Evolutionary conservation across 257 asterid species (phyloP).

Genomic region (Petunia secreta): DNA sequence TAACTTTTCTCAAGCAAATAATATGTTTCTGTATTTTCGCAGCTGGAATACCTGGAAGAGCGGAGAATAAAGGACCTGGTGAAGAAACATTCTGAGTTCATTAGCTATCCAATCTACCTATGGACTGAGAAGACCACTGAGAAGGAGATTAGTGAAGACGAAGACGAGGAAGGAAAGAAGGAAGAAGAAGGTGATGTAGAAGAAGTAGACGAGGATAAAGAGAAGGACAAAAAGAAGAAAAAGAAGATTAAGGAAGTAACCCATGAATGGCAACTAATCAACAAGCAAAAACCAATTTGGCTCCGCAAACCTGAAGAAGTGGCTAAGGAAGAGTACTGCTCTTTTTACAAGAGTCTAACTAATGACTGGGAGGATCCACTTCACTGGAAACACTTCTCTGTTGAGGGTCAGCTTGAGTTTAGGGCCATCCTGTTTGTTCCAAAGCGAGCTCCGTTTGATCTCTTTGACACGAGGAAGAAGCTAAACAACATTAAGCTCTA

Average conservation of each 20-base stretch:
- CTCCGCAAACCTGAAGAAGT: conserved; percentile 19
- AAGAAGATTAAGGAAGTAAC: conserved; percentile 32
- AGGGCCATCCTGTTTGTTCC: conserved; percentile 31
- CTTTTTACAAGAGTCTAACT: conserved; percentile 17
- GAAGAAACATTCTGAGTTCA: conserved; percentile 34
- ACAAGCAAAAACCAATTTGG: conserved; percentile 27
- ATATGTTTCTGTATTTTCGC: background rate
- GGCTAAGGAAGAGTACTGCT: background rate
- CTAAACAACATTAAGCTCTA: conserved; percentile 26
- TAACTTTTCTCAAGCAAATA: background rate
- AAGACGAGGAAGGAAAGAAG: conserved; percentile 23
- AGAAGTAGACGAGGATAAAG: conserved; percentile 22
- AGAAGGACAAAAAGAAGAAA: conserved; percentile 9
- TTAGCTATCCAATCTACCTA: conserved; percentile 32
- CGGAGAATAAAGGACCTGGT: conserved; percentile 29
- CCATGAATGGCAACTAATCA: conserved; percentile 24
- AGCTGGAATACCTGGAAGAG: conserved; percentile 29
- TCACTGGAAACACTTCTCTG: conserved; percentile 31
- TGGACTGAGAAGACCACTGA: conserved; percentile 31
- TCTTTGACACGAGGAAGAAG: conserved; percentile 24
- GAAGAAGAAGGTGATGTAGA: conserved; percentile 26
- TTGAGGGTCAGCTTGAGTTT: conserved; percentile 33
- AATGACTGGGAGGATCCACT: conserved; percentile 33
- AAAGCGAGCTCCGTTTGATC: conserved; percentile 28
- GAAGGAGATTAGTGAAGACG: conserved; percentile 27